These are phyloP conservation scores for Globisporangium apiculatum DNA, from an alignment of 352 stramenopile genomes.

Conservation along the genomic window DNA sequence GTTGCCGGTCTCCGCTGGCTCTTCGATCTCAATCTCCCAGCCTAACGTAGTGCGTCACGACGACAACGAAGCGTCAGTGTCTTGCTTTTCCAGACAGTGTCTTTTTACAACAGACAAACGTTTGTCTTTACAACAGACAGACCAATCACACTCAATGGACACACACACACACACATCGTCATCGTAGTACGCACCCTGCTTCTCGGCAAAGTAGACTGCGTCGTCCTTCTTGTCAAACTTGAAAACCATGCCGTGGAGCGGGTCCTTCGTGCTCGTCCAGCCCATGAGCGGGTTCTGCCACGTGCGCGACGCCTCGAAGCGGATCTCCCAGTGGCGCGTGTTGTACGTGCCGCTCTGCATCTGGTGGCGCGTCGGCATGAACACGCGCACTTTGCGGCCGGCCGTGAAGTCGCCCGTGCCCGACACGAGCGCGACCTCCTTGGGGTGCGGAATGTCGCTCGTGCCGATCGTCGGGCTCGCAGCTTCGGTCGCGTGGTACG, in stretches of 20 bases:
- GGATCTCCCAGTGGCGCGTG: constrained; percentile 84
- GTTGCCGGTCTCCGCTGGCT: constrained; percentile 61
- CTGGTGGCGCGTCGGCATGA: constrained; percentile 72
- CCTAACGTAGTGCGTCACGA: constrained; percentile 8
- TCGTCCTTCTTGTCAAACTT: constrained; percentile 88
- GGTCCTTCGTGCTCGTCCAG: constrained; percentile 88
- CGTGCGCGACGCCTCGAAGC: constrained; percentile 58
- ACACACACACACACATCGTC: background rate
- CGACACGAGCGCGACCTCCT: constrained; percentile 56
- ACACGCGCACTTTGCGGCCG: constrained; percentile 65
- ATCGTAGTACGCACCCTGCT: constrained; percentile 31
- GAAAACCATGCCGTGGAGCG: constrained; percentile 77
- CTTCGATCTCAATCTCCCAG: constrained; percentile 81
- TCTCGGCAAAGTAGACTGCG: constrained; percentile 73
- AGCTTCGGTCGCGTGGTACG: constrained; percentile 45
- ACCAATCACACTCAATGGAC: no score
- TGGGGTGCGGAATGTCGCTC: constrained; percentile 48
- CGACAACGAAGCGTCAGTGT: background rate
- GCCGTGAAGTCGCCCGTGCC: constrained; percentile 53
- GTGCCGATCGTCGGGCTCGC: constrained; percentile 41
- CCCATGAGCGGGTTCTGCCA: constrained; percentile 94
- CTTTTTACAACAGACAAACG: no score
- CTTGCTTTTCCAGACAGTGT: no score
- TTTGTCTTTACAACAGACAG: no score
- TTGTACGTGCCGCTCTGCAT: constrained; percentile 82